Conservation (phyloP, 192 early-diverging fungal genomes). For the Coemansia nantahalensis region DNA sequence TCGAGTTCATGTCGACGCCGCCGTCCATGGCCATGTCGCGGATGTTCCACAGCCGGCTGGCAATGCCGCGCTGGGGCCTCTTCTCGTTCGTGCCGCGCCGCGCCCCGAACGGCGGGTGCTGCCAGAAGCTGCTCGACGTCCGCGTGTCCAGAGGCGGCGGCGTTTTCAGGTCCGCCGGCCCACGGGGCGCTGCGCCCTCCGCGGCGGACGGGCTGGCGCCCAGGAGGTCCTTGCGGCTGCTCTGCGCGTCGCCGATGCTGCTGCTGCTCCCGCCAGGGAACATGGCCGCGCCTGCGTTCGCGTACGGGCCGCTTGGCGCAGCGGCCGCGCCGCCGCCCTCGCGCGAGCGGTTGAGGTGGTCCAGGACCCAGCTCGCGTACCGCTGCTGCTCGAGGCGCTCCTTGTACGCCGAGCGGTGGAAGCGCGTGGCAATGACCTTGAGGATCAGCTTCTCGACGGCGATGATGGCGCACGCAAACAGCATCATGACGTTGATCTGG, state of each 20-base stretch:
- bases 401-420: conserved; percentile 64
- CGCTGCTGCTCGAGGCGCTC: conserved; percentile 61
- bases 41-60: conserved; percentile 47
- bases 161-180: background rate
- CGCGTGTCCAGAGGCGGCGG: conserved; percentile 30
- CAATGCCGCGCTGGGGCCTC: conserved; percentile 26
- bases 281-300: conserved; percentile 17
- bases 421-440: conserved; percentile 63
- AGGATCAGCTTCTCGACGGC: conserved; percentile 61
- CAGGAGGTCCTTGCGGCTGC: conserved; percentile 44
- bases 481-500: conserved; percentile 53
- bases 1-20: conserved; percentile 63
- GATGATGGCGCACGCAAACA: conserved; percentile 53
- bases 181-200: background rate
- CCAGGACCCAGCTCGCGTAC: conserved; percentile 60
- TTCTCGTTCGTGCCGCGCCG: conserved; percentile 21
- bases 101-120: conserved; percentile 23
- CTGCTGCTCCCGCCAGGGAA: conserved; percentile 17
- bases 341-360: conserved; percentile 57
- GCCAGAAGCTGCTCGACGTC: conserved; percentile 35
- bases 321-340: conserved; percentile 15
- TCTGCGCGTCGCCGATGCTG: conserved; percentile 13
- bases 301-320: conserved; percentile 20
- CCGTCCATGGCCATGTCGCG: conserved; percentile 47
- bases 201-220: background rate